Evolutionary conservation across 345 rosid genomes (phyloP).

Genomic region (Lumnitzera littorea): DNA sequence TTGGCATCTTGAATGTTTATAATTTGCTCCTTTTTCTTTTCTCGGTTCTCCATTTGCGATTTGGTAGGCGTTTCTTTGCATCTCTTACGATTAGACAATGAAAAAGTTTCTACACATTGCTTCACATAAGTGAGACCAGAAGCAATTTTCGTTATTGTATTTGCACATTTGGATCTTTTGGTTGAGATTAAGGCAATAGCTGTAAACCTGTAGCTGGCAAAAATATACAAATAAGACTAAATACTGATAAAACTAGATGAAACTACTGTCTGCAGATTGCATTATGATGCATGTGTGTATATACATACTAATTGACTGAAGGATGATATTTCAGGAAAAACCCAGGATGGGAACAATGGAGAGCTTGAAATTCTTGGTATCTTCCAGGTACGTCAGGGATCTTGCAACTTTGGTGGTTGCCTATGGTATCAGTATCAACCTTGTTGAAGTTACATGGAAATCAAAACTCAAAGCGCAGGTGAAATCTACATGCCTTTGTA

Average conservation of each 20-base stretch:
- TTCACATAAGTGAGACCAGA: too few species aligned
- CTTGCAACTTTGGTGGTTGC: conserved; percentile 97
- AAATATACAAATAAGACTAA: too few species aligned
- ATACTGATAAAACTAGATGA: too few species aligned
- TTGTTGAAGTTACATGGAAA: conserved; percentile 98
- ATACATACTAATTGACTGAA: not conserved
- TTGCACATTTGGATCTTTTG: too few species aligned
- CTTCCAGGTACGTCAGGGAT: conserved; percentile 84
- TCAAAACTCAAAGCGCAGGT: conserved; percentile 99
- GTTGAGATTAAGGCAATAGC: too few species aligned
- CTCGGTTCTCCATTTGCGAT: too few species aligned
- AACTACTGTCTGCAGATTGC: not conserved
- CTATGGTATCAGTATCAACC: conserved; percentile 95
- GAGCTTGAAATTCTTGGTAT: conserved; percentile 92
- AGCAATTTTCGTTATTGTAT: too few species aligned
- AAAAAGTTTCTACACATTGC: too few species aligned
- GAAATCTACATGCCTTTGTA: conserved; percentile 9
- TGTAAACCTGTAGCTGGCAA: too few species aligned
- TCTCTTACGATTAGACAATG: too few species aligned
- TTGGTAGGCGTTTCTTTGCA: too few species aligned
- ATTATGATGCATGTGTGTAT: not conserved
- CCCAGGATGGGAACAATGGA: conserved; percentile 93
- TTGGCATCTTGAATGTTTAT: not conserved
- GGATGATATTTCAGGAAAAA: conserved; percentile 49
- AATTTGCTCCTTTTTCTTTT: not conserved